Base-by-base conservation (phyloP, 495 filamentous ascomycete genomes). In the Bathelium albidoporum region DNA sequence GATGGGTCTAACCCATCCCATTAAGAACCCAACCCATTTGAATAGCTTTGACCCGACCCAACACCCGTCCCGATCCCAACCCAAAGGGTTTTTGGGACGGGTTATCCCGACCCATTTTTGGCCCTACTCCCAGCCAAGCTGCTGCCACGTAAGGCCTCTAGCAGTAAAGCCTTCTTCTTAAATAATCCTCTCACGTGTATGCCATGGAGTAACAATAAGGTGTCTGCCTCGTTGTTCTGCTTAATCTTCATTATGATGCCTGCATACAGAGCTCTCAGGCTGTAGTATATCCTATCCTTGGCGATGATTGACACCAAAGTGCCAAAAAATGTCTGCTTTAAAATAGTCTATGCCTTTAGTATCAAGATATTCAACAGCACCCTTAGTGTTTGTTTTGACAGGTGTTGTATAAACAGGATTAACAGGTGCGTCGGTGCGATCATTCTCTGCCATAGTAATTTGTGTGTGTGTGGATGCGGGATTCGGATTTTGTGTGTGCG, bases 311-410 rank as follows among this genome's bases (percentile, higher is more conserved):
- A 62, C 60, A 14, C 52, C 45, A 62, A 62, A 62, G 31, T 62
- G 22, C 9, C 60, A 26, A 62, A 62, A 62, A 28, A 62, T 22
- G 24, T 62, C 22, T 34, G 24, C 60, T 32, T 62, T 62, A 16
- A 29, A 9, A 16, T 45, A 16, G 3, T 49, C 2, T 28, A 62
- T 62, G 16, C 22, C 20, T 28, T 62, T 45, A 14, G 60, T 39
- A 28, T 62, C 36, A 49, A 62, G 39, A 45, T 45, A 62, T 62
- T 62, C 32, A 31, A 62, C 52, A 28, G 60, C 60, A 12, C 60
- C 60, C 29, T 62, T 3, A 29, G 52, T 32, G 20, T 62, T 49
- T 28, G 36, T 18, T 32, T 62, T 62, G 5, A 28, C 16, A 2
- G 60, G 60, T 16, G 60, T 49, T 52, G 18, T 49, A 18, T 10